A percentile compares a stretch with the other conserved stretches of the same genome.
Conservation (phyloP, 768 basidiomycete genomes). For the Sarcodon aspratus region DNA sequence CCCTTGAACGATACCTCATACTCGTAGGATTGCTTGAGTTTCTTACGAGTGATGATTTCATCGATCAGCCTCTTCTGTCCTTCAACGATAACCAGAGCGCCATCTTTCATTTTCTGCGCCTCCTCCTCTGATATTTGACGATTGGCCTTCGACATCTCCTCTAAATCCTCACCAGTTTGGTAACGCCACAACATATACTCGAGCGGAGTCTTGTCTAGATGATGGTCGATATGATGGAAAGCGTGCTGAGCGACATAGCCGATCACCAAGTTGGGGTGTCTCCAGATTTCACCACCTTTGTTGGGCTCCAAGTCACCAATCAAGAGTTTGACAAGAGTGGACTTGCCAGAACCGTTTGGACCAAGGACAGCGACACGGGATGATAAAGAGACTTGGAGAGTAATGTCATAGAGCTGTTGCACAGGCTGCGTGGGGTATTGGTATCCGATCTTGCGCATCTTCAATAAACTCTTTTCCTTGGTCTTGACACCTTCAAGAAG, state of each 20-base stretch:
- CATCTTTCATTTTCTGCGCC: conserved; percentile 94
- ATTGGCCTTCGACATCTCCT: conserved; percentile 89
- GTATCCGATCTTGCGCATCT: conserved; percentile 98
- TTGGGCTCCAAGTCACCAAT: conserved; percentile 96
- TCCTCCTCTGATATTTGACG: conserved; percentile 85
- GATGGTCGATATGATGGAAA: conserved; percentile 98
- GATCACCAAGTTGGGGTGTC: conserved; percentile 98
- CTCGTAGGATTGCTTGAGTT: conserved; percentile 99
- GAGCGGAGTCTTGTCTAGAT: conserved; percentile 96
- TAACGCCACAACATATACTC: conserved; percentile 99
- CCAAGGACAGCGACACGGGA: conserved; percentile 98
- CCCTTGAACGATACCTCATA: conserved; percentile 96
- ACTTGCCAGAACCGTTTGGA: conserved; percentile 98
- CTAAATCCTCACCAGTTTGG: conserved; percentile 98
- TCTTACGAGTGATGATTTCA: conserved; percentile 85
- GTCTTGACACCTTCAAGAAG: conserved; percentile 99
- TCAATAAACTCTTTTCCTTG: conserved; percentile 93
- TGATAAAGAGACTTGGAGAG: conserved; percentile 93
- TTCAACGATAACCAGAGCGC: conserved; percentile 73
- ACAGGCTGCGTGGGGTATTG: conserved; percentile 82
- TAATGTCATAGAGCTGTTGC: conserved; percentile 90
- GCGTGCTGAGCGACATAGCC: conserved; percentile 99
- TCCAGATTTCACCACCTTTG: conserved; percentile 96
- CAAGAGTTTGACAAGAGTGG: conserved; percentile 92
- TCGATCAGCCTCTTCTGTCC: conserved; percentile 94